These are phyloP conservation scores for Pharnaceum exiguum DNA, from an alignment of 148 eudicot species.

Conservation along the genomic window DNA sequence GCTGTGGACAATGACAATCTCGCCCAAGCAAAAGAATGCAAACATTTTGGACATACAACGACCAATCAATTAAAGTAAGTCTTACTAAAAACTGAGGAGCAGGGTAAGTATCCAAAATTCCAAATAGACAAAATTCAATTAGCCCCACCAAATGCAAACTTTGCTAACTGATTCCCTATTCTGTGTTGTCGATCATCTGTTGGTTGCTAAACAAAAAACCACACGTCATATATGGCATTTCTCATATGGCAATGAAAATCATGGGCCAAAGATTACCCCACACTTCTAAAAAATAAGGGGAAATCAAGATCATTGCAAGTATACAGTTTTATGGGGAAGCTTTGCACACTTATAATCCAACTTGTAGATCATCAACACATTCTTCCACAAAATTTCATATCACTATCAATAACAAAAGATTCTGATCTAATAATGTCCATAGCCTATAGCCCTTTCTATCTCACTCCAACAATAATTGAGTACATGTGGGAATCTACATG, in stretches of 20 bases:
- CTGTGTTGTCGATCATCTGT: conserved; percentile 13
- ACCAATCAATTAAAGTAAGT: not conserved
- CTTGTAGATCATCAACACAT: no score
- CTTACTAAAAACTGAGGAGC: conserved; percentile 16
- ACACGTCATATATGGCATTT: no score
- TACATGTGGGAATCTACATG: not conserved
- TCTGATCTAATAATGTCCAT: not conserved
- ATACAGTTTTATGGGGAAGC: no score
- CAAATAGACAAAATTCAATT: conserved; percentile 2
- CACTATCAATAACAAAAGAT: not conserved
- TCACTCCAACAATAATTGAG: not conserved
- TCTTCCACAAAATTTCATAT: not conserved
- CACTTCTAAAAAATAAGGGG: no score
- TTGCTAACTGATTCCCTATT: conserved; percentile 1
- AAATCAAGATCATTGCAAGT: no score
- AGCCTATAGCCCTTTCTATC: not conserved
- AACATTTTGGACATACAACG: not conserved
- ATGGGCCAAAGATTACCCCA: not conserved
- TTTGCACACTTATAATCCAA: no score
- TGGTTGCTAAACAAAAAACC: no score
- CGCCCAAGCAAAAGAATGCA: conserved; percentile 9
- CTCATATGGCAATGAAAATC: no score
- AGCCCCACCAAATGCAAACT: conserved; percentile 9
- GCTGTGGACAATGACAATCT: conserved; percentile 16
- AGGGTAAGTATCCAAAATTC: conserved; percentile 11